Percentiles rank a stretch among this genome's conserved stretches.
Evolutionary conservation across 1,284 basidiomycete genomes (phyloP).

Genomic region (Gymnopus androsaceus): DNA sequence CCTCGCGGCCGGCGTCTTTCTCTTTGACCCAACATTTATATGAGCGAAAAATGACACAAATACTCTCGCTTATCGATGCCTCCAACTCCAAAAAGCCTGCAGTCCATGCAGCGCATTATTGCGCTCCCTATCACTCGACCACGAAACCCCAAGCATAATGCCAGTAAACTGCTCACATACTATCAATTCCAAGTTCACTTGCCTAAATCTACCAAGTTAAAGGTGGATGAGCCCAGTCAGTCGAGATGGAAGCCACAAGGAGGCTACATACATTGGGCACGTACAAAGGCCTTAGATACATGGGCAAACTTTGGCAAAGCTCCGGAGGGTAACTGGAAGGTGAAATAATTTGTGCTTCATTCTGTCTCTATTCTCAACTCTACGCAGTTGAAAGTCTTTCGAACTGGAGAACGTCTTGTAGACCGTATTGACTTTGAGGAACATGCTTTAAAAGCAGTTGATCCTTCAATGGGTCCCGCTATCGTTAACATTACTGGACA

Average conservation of each 20-base stretch:
- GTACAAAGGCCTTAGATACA: slow-evolving; percentile 49
- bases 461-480: slow-evolving; percentile 63
- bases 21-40: too few species aligned
- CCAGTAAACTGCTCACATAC: slow-evolving; percentile 31
- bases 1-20: too few species aligned
- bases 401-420: slow-evolving; percentile 63
- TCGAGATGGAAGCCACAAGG: slow-evolving; percentile 36
- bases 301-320: slow-evolving; percentile 72
- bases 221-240: slow-evolving; percentile 16
- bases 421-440: slow-evolving; percentile 79
- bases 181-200: slow-evolving; percentile 45
- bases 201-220: slow-evolving; percentile 4
- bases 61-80: too few species aligned
- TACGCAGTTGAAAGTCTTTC: slow-evolving; percentile 55
- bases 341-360: slow-evolving; percentile 23
- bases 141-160: background rate
- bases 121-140: slow-evolving; percentile 40
- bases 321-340: slow-evolving; percentile 67
- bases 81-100: slow-evolving; percentile 18
- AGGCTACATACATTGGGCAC: slow-evolving; percentile 44
- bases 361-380: background rate
- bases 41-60: too few species aligned
- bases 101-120: slow-evolving; percentile 36
- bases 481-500: slow-evolving; percentile 24
- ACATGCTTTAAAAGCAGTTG: slow-evolving; percentile 66